Base-by-base conservation (phyloP, 2,329 filamentous ascomycete species). In the Diaporthe capsici region DNA sequence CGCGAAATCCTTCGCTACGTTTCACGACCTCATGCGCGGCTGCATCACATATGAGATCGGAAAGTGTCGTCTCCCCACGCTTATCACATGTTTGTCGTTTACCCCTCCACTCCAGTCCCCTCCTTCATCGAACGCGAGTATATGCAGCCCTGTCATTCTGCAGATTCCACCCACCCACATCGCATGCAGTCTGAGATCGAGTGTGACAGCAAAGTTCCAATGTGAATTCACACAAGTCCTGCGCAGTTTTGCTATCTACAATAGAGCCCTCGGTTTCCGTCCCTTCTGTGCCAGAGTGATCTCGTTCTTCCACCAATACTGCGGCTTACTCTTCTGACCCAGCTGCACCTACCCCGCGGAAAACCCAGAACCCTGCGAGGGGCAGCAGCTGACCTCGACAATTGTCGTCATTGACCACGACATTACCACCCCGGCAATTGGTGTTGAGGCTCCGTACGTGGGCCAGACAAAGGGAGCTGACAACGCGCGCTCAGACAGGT, bases 281-380 rank as follows among this genome's bases (percentile, higher is more conserved):
- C 9, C n/a, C 17, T 28, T 53, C 65, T 39, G 6, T 53, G n/a
- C 31, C 47, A 28, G 13, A 31, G 31, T 39, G 31, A 20, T 53
- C 31, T 68, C 65, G 63, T 49, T 67, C 63, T 25, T 22, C 31
- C 65, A 68, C 47, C 65, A 70, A 28, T 39, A 22, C 65, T 28
- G 28, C 34, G 20, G 65, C 65, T 70, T 70, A 70, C 49, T 42
- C n/a, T 55, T 55, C 13, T 3, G 15, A 17, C n/a, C 49, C 17
- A 13, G 49, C 65, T 39, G 49, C 37, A 28, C 10, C 39, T 70
- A 70, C 65, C 47, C 65, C 65, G 65, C 49, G 65, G 22, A 20
- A 15, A 31, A 39, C 8, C 22, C 4, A 28, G 49, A 55, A 55
- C 47, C 65, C 65, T 70, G 65, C 22, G 65, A 39, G 47, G 34